A percentile compares a stretch with the other conserved stretches of the same genome.
These are phyloP conservation scores for Quercus agrifolia DNA, from an alignment of 306 rosid species.

Conservation along the genomic window DNA sequence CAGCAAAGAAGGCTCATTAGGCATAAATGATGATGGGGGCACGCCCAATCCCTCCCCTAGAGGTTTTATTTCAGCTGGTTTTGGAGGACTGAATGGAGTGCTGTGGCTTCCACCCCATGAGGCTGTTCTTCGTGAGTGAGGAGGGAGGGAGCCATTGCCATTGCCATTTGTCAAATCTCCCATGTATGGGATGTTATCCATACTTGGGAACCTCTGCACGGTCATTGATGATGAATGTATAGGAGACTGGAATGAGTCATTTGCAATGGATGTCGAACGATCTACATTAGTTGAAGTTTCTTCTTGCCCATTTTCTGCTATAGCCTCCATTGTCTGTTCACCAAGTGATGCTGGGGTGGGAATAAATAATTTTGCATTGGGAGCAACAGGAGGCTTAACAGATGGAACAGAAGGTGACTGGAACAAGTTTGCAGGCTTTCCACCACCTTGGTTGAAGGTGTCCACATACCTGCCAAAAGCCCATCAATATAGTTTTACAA, in stretches of 20 bases:
- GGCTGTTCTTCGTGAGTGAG: slow-evolving; percentile 66
- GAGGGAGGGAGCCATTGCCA: slow-evolving; percentile 16
- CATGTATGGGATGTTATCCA: slow-evolving; percentile 45
- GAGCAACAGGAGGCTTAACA: slow-evolving; percentile 55
- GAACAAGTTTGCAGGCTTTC: slow-evolving; percentile 62
- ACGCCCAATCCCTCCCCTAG: slow-evolving; percentile 47
- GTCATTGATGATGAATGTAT: slow-evolving; percentile 16
- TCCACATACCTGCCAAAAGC: slow-evolving; percentile 76
- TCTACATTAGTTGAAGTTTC: slow-evolving; percentile 26
- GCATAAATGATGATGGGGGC: slow-evolving; percentile 46
- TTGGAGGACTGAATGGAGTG: slow-evolving; percentile 47
- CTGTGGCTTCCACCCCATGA: slow-evolving; percentile 76
- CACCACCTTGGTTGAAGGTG: slow-evolving; percentile 83
- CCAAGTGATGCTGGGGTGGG: slow-evolving; percentile 55
- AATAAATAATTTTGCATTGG: slow-evolving; percentile 74
- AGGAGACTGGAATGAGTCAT: slow-evolving; percentile 44
- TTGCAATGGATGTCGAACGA: slow-evolving; percentile 44
- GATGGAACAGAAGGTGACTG: slow-evolving; percentile 67
- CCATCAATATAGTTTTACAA: slow-evolving; percentile 1
- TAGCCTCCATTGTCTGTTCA: slow-evolving; percentile 54
- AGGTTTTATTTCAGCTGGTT: slow-evolving; percentile 33
- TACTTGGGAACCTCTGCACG: slow-evolving; percentile 70
- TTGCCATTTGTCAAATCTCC: slow-evolving; percentile 17
- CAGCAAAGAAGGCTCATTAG: slow-evolving; percentile 38
- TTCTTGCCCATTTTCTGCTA: slow-evolving; percentile 65